Base-by-base conservation (phyloP, 495 filamentous ascomycete species). In the Penicillium alfredii region DNA sequence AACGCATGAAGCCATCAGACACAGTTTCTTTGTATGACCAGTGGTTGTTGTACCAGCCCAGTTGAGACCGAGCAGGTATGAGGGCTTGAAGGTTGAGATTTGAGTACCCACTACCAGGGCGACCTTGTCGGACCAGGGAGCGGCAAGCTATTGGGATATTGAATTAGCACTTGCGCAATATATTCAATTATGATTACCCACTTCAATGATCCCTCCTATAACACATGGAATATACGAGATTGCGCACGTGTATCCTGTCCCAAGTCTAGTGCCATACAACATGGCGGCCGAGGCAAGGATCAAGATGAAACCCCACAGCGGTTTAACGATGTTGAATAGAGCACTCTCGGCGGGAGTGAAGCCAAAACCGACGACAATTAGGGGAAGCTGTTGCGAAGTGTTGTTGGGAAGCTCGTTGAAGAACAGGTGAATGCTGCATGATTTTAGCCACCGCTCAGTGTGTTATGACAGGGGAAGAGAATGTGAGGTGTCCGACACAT, bases 81-180 rank as follows among this genome's bases (percentile, higher is more conserved):
- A 41, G 11, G 38, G 38, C 30, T 41, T 41, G 21, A 41, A 41
- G n/a, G 38, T 33, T 3, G 38, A 33, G 4, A 41, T 41, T 12
- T 41, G 29, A 5, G 38, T 41, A 7, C 38, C 38, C 14, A 41
- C 30, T 3, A 41, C 29, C 6, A 41, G 30, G 13, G 38, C 38
- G 14, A 41, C 30, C 12, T 41, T 41, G 21, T 41, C 28, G 9
- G 38, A 33, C 38, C 38, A 41, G 4, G 29, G 42, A n/a, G 51
- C 42, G 17, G 36, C 16, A 6, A 39, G 27, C 36, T 38, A 20
- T 3, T 17, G 32, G 8, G 32, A 35, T 35, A 25, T 4, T 35
- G 30, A 16, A 18, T 25, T 12, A n/a, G 18, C 2, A 4, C 12
- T 17, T 34, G 8, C 17, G n/a, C 11, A 15, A 23, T 5, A 0